These are phyloP conservation scores for Ascoidea asiatica DNA, from an alignment of 805 yeast genomes.

Conservation along the genomic window DNA sequence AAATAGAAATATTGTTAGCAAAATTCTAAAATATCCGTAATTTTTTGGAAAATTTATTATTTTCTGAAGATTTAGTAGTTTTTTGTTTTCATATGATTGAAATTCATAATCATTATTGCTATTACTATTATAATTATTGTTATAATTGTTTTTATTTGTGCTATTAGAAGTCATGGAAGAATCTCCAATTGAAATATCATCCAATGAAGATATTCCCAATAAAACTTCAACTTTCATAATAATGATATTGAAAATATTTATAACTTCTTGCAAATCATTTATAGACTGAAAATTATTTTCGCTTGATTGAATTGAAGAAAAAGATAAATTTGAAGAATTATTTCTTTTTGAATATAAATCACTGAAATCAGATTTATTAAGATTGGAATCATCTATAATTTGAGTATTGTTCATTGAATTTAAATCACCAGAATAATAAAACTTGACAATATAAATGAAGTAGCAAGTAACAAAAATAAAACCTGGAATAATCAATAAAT, in stretches of 20 bases:
- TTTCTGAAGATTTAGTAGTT: no score
- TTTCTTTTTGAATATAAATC: no score
- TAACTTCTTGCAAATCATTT: background rate
- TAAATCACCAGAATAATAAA: background rate
- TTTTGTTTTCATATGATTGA: no score
- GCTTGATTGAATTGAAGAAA: background rate
- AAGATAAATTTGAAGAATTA: no score
- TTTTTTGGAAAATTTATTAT: background rate
- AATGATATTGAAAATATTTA: no score
- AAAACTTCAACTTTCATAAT: background rate
- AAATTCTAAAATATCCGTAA: background rate
- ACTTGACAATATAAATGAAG: background rate
- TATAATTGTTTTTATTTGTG: background rate
- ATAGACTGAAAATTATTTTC: background rate
- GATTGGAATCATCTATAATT: no score
- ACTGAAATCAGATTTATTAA: no score
- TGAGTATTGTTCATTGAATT: no score
- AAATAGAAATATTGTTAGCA: background rate
- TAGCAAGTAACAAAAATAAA: background rate
- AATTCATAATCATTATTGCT: no score
- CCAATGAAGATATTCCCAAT: background rate
- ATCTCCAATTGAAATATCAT: background rate
- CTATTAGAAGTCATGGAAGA: background rate
- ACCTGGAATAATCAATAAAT: background rate
- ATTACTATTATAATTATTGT: no score